Evolutionary conservation across 768 basidiomycete species (phyloP), one percentile per base, ranked within the genome.

Genomic region (Tulasnella sp.): DNA sequence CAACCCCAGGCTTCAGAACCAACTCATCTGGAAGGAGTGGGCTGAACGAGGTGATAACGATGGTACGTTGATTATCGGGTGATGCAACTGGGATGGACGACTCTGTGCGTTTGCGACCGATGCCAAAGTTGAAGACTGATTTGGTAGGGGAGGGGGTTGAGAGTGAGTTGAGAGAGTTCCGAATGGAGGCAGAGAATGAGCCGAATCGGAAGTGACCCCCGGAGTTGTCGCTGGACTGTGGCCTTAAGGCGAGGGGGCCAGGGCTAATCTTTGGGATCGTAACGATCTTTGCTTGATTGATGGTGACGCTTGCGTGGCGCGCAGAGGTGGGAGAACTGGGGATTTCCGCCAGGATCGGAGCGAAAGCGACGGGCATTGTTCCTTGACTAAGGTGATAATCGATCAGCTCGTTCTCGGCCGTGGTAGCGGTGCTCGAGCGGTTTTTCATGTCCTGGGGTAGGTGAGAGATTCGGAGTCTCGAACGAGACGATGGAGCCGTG

Each of bases 11-110:
- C 11, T 32, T 38, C 24, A 59, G 24, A n/a, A 59, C 58, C 29
- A 59, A 47, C 29, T 59, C 58, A 15, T 59, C 58, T 2, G 58
- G 58, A 13, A 59, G 30, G 15, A 59, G 48, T 24, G 58, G 58
- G 19, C 32, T 50, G 58, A 59, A 59, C 32, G 45, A 24, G 24
- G 50, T 21, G 26, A 34, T 51, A 15, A 34, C 58, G 13, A 59
- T 42, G n/a, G 30, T 21, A 11, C 58, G 48, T 32, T 59, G 58
- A 47, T 59, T 59, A 10, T 59, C 50, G 1, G 48, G 21, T 13
- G 55, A 23, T 8, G 58, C 19, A 4, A n/a, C 7, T 9, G 58
- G 58, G 13, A 51, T 1, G n/a, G 30, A 26, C 26, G 30, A 50
- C 1, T 34, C 26, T 10, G 19, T 44, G 9, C 50, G 58, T 47